Percentiles rank a stretch among this genome's conserved stretches.
These are phyloP conservation scores for Solanum appendiculatum DNA, from an alignment of 257 asterid species.

Conservation along the genomic window DNA sequence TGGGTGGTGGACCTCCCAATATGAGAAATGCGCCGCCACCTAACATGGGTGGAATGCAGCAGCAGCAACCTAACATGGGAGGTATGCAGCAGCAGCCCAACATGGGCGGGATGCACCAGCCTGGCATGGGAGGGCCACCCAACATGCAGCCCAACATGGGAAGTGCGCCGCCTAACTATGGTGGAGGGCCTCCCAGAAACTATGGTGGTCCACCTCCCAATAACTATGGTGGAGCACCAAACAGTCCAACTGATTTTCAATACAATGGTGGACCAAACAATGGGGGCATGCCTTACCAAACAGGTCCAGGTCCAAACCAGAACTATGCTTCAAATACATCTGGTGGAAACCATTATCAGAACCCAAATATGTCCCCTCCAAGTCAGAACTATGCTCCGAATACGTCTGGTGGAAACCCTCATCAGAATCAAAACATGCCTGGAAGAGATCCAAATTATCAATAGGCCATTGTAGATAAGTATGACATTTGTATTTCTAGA, in stretches of 20 bases:
- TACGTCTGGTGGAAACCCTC: conserved; percentile 9
- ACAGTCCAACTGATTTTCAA: conserved; percentile 10
- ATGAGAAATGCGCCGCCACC: conserved; percentile 10
- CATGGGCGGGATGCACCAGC: conserved; percentile 4
- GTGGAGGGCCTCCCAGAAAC: conserved; percentile 18
- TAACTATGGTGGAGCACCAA: conserved; percentile 14
- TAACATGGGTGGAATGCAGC: conserved; percentile 10
- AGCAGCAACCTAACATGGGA: neutral
- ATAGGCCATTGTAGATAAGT: conserved; percentile 12
- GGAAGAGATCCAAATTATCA: conserved; percentile 36
- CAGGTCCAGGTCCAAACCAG: conserved; percentile 24
- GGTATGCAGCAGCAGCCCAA: conserved; percentile 7
- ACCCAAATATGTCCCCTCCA: conserved; percentile 18
- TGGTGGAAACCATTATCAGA: conserved; percentile 16
- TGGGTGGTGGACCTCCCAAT: conserved; percentile 23
- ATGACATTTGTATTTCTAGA: neutral
- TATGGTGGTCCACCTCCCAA: conserved; percentile 20
- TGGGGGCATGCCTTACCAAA: conserved; percentile 12
- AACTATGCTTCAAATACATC: conserved; percentile 14
- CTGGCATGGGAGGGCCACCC: conserved; percentile 4
- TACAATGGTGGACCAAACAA: conserved; percentile 3
- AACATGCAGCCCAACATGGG: conserved; percentile 12
- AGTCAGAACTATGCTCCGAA: conserved; percentile 17
- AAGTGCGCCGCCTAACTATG: neutral
- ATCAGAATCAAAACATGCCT: conserved; percentile 26